Evolutionary conservation across 2,329 filamentous ascomycete species (phyloP).

Genomic region (Magnaporthiopsis incrustans): DNA sequence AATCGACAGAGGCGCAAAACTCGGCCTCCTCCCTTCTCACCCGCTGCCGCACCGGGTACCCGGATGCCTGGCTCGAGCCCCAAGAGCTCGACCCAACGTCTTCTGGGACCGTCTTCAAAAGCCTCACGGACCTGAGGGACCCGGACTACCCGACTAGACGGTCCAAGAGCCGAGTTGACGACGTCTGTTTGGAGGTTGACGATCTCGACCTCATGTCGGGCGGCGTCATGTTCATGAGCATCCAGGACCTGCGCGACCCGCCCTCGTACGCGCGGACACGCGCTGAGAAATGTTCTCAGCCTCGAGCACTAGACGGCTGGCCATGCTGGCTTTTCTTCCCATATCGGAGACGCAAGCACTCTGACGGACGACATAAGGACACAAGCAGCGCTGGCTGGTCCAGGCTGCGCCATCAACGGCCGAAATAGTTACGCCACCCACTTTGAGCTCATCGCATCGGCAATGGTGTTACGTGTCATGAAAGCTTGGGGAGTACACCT

Average conservation of each 20-base stretch:
- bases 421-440: too few species aligned
- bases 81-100: not conserved
- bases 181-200: not conserved
- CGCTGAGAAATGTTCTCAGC: too few species aligned
- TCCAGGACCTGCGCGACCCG: not conserved
- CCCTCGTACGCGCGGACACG: not conserved
- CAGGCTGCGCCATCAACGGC: too few species aligned
- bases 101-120: not conserved
- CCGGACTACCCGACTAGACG: not conserved
- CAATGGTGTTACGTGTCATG: too few species aligned
- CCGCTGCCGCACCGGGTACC: too few species aligned
- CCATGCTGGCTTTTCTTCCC: not conserved
- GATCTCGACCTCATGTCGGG: not conserved
- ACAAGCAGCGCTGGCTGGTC: too few species aligned
- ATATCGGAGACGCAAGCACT: too few species aligned
- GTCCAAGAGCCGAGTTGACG: not conserved
- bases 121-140: not conserved
- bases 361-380: not conserved
- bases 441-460: too few species aligned
- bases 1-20: too few species aligned
- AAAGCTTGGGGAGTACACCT: too few species aligned
- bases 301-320: not conserved
- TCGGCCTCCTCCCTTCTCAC: too few species aligned
- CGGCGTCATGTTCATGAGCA: not conserved
- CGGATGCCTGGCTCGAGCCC: not conserved